phyloP scores from a whole-genome alignment of 2,329 filamentous ascomycete species.

The Paracorniculantispora psalliotae region DNA sequence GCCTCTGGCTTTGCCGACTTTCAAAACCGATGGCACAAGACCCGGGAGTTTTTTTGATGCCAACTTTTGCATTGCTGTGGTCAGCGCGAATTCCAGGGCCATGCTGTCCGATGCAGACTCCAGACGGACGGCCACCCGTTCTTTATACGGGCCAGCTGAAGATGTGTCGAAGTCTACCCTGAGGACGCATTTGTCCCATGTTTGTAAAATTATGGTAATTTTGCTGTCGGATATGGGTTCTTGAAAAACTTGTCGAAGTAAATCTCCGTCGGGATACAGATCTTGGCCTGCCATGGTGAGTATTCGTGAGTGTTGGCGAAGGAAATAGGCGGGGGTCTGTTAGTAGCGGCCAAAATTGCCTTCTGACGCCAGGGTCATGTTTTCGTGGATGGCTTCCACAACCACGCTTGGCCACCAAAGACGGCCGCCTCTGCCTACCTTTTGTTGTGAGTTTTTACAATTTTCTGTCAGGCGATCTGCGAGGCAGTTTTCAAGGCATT shows the following conservation, averaged over 20 bases:
- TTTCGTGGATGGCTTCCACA: too few relatives aligned
- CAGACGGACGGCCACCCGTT: neutral
- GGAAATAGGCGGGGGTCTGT: neutral
- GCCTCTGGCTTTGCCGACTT: neutral
- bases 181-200: neutral
- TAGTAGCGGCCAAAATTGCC: neutral
- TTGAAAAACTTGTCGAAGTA: neutral
- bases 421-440: too few relatives aligned
- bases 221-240: neutral
- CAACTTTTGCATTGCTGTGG: neutral
- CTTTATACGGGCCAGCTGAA: neutral
- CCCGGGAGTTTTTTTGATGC: neutral
- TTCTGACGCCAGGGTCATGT: neutral
- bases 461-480: too few relatives aligned
- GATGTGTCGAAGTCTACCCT: neutral
- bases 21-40: neutral
- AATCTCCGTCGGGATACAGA: neutral
- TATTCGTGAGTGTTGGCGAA: neutral
- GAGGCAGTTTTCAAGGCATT: too few relatives aligned
- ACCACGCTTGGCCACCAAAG: too few relatives aligned
- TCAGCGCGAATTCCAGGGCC: neutral
- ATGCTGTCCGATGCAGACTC: neutral
- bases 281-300: neutral
- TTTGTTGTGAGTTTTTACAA: too few relatives aligned
- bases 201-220: neutral